Evolutionary conservation across 2,329 filamentous ascomycete species (phyloP).

Genomic region (Dichotomopilus funicola): DNA sequence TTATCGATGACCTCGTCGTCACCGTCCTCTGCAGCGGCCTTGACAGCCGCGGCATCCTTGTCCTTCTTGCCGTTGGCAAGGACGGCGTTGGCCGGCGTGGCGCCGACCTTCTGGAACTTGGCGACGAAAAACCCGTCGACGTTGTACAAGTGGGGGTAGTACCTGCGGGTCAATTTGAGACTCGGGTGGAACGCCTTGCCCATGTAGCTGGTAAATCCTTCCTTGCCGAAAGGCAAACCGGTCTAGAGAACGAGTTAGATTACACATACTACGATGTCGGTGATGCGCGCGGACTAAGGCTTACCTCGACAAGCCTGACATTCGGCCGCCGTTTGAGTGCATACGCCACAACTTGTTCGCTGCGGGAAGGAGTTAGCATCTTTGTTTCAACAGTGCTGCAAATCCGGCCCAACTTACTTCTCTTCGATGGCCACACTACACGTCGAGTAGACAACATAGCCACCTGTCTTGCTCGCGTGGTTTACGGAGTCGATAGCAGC

Average conservation of each 20-base stretch:
- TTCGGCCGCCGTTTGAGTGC: slow-evolving; percentile 87
- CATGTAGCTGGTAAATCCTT: slow-evolving; percentile 85
- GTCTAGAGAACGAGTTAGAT: slow-evolving; percentile 38
- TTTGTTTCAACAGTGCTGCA: not conserved
- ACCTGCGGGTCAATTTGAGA: slow-evolving; percentile 75
- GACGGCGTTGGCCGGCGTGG: slow-evolving; percentile 58
- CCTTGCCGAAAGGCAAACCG: slow-evolving; percentile 80
- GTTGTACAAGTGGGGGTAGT: slow-evolving; percentile 87
- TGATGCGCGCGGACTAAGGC: not conserved
- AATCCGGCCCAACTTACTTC: slow-evolving; percentile 31
- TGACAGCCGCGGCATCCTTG: slow-evolving; percentile 17
- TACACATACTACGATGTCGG: not conserved
- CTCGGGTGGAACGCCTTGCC: slow-evolving; percentile 86
- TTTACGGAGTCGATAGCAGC: slow-evolving; percentile 93
- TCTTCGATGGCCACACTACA: slow-evolving; percentile 93
- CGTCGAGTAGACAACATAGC: slow-evolving; percentile 94
- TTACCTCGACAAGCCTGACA: slow-evolving; percentile 73
- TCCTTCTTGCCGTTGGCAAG: slow-evolving; percentile 24
- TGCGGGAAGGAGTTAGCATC: slow-evolving; percentile 6
- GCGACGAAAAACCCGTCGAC: slow-evolving; percentile 98
- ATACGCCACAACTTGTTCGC: slow-evolving; percentile 62
- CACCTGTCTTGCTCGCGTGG: slow-evolving; percentile 84
- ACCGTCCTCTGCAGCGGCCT: slow-evolving; percentile 14
- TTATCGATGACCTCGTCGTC: slow-evolving; percentile 55
- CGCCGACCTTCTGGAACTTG: slow-evolving; percentile 89